Conservation (phyloP, 2,329 filamentous ascomycete genomes). For the Pseudogymnoascus sp. region DNA sequence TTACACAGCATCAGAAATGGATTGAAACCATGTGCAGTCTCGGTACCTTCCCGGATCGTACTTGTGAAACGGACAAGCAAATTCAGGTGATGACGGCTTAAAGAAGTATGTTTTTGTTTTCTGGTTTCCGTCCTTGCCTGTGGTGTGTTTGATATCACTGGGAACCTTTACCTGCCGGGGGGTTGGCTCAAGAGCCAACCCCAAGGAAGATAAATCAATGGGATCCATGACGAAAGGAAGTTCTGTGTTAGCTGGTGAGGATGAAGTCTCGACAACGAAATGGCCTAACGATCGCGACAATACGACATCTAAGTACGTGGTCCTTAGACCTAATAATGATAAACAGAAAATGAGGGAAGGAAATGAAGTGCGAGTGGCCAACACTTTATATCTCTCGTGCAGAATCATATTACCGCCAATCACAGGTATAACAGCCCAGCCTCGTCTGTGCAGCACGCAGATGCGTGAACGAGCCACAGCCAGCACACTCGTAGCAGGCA, state of each 20-base stretch:
- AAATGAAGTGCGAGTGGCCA: neutral
- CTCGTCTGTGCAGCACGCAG: neutral
- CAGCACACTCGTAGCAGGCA: neutral
- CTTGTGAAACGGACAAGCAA: conserved; percentile 19
- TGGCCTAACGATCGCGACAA: neutral
- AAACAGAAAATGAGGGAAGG: neutral
- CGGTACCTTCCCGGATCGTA: conserved; percentile 15
- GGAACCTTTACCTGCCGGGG: neutral
- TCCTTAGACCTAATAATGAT: neutral
- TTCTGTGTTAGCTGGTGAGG: neutral
- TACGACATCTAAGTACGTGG: neutral
- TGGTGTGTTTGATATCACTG: neutral
- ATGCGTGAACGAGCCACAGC: neutral
- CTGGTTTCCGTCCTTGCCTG: too few relatives aligned
- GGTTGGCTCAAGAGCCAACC: neutral
- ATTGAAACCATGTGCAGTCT: too few relatives aligned
- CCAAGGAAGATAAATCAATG: neutral
- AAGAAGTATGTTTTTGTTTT: too few relatives aligned
- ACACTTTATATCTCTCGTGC: neutral
- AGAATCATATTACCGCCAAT: neutral
- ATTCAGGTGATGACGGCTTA: neutral
- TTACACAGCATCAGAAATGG: conserved; percentile 12
- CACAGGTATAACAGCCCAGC: neutral
- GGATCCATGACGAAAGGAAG: neutral
- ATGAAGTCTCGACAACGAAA: neutral